These are phyloP conservation scores for Sclerotinia nivalis DNA, from an alignment of 2,329 filamentous ascomycete species.

Conservation along the genomic window DNA sequence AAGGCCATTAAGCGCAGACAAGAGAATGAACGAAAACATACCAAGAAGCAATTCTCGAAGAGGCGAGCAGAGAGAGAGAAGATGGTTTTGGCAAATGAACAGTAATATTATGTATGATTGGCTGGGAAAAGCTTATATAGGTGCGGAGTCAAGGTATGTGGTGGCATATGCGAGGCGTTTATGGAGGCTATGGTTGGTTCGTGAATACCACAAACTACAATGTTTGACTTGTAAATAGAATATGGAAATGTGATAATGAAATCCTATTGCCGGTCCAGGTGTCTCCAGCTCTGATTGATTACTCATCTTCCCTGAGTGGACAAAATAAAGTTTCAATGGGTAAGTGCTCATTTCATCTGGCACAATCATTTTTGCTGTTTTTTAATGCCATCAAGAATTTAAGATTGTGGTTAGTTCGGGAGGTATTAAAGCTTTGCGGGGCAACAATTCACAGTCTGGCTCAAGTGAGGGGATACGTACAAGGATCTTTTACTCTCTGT, in stretches of 20 bases:
- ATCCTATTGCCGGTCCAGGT: not conserved
- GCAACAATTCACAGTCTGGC: too few species aligned
- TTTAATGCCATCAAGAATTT: too few species aligned
- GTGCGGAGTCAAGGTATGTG: constrained; percentile 16
- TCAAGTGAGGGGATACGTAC: too few species aligned
- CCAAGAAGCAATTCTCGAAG: constrained; percentile 75
- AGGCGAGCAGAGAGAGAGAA: constrained; percentile 84
- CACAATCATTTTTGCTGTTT: too few species aligned
- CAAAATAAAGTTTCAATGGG: not conserved
- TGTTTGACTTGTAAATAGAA: not conserved
- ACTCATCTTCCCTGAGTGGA: not conserved
- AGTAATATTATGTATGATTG: constrained; percentile 28
- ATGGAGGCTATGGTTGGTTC: constrained; percentile 16
- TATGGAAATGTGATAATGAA: not conserved
- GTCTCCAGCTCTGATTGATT: not conserved
- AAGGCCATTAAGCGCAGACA: constrained; percentile 84
- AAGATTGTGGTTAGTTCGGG: too few species aligned
- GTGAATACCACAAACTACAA: constrained; percentile 21
- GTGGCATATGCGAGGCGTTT: constrained; percentile 28
- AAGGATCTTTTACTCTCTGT: too few species aligned
- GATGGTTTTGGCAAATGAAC: constrained; percentile 68
- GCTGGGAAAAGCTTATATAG: constrained; percentile 9
- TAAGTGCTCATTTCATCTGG: not conserved
- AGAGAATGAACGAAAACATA: constrained; percentile 93
- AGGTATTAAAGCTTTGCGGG: too few species aligned